Conservation (phyloP, 2,329 filamentous ascomycete genomes). For the Cladosporium sp. region DNA sequence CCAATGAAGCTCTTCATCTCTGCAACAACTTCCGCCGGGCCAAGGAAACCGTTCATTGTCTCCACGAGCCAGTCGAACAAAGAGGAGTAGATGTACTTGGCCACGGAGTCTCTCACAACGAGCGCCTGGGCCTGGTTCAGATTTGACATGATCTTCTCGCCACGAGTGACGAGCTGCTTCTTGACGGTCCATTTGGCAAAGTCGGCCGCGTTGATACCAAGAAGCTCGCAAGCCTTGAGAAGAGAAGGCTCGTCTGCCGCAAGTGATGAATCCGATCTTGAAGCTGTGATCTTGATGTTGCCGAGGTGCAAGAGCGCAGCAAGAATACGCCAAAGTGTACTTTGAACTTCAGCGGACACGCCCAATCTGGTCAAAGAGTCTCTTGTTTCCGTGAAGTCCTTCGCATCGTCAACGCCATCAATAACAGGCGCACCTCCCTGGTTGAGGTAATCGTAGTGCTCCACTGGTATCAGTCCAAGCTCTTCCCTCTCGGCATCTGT, state of each 20-base stretch:
- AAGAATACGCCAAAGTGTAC: conserved; percentile 82
- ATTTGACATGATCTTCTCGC: conserved; percentile 96
- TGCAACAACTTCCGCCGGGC: conserved; percentile 78
- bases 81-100: conserved; percentile 98
- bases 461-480: conserved; percentile 71
- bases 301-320: conserved; percentile 90
- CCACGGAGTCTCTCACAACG: conserved; percentile 93
- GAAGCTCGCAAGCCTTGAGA: conserved; percentile 72
- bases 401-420: conserved; percentile 91
- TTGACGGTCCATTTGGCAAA: conserved; percentile 99
- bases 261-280: conserved; percentile 80
- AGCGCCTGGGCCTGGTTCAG: conserved; percentile 87
- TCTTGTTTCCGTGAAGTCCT: conserved; percentile 85
- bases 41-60: conserved; percentile 85
- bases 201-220: conserved; percentile 79
- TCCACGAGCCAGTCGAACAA: conserved; percentile 99
- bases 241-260: conserved; percentile 76
- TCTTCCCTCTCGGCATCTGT: conserved; percentile 76
- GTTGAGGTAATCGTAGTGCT: conserved; percentile 94
- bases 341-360: conserved; percentile 67
- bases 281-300: conserved; percentile 92
- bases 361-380: conserved; percentile 85
- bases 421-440: conserved; percentile 89
- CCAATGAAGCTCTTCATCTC: conserved; percentile 89
- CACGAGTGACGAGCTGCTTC: conserved; percentile 93